These are phyloP conservation scores for Blastocystis sp. DNA, from an alignment of 352 stramenopile genomes.

Conservation along the genomic window DNA sequence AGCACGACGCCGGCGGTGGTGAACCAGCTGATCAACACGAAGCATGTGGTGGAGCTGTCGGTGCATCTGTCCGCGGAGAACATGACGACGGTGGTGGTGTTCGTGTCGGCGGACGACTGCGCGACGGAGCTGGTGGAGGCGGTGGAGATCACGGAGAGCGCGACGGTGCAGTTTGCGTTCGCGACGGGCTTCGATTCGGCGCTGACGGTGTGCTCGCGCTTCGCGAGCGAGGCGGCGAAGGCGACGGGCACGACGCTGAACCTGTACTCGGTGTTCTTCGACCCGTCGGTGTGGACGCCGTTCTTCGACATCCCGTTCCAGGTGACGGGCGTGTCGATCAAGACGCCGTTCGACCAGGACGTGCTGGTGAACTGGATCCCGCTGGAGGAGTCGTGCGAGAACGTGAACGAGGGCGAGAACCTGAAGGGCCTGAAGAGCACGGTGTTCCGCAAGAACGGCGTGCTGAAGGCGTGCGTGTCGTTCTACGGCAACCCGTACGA, in stretches of 20 bases:
- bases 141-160: not conserved
- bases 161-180: not conserved
- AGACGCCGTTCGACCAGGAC: not conserved
- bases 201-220: slow-evolving; percentile 5
- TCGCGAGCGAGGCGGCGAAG: not conserved
- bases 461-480: slow-evolving; percentile 20
- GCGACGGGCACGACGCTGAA: not conserved
- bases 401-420: slow-evolving; percentile 13
- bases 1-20: not conserved
- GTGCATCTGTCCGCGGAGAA: slow-evolving; percentile 2
- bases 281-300: slow-evolving; percentile 38
- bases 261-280: slow-evolving; percentile 64
- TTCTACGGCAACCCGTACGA: slow-evolving; percentile 7
- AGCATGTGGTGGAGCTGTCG: not conserved
- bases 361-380: slow-evolving; percentile 35
- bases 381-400: slow-evolving; percentile 13
- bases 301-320: slow-evolving; percentile 48
- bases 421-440: not conserved
- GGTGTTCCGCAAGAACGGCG: slow-evolving; percentile 15
- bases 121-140: not conserved
- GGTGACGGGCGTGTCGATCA: slow-evolving; percentile 13
- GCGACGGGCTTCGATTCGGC: not conserved
- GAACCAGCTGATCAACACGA: slow-evolving; percentile 30
- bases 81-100: slow-evolving; percentile 21
- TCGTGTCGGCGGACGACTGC: slow-evolving; percentile 6